Percentiles rank a stretch among this genome's conserved stretches.
Evolutionary conservation across 495 filamentous ascomycete genomes (phyloP).

Genomic region (Hyaloscypha variabilis): DNA sequence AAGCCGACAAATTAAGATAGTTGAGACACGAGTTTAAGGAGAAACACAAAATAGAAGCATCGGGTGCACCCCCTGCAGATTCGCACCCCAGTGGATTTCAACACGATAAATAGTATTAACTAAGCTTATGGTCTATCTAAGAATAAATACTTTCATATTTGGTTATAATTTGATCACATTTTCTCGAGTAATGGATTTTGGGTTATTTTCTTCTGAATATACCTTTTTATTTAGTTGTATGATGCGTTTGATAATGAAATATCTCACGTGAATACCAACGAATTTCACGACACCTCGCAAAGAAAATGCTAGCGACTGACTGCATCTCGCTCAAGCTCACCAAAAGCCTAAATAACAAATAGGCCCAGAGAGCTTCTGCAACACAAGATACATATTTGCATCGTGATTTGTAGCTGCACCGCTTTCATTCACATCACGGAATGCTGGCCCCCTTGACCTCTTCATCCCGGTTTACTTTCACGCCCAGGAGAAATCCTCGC

Average conservation of each 20-base stretch:
- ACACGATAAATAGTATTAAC: neutral
- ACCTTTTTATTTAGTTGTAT: slow-evolving; percentile 1
- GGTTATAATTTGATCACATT: slow-evolving; percentile 2
- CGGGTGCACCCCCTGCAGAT: too few species aligned
- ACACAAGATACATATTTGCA: neutral
- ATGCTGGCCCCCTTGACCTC: neutral
- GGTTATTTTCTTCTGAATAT: slow-evolving; percentile 2
- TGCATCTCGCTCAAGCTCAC: slow-evolving; percentile 5
- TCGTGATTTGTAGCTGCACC: neutral
- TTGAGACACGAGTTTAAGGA: neutral
- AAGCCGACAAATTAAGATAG: slow-evolving; percentile 2
- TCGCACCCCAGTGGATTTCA: too few species aligned
- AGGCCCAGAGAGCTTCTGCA: slow-evolving; percentile 1
- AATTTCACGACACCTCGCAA: slow-evolving; percentile 9
- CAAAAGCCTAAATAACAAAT: neutral
- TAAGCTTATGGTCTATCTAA: slow-evolving; percentile 5
- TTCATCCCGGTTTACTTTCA: too few species aligned
- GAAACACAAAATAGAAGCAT: too few species aligned
- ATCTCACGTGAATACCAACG: slow-evolving; percentile 10
- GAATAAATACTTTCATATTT: slow-evolving; percentile 5
- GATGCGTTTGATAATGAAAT: neutral
- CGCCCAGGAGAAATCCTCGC: too few species aligned
- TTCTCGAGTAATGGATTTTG: slow-evolving; percentile 10
- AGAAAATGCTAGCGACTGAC: slow-evolving; percentile 2
- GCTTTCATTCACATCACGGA: slow-evolving; percentile 3